Base-by-base conservation (phyloP, 345 rosid species). In the Toxicodendron radicans region DNA sequence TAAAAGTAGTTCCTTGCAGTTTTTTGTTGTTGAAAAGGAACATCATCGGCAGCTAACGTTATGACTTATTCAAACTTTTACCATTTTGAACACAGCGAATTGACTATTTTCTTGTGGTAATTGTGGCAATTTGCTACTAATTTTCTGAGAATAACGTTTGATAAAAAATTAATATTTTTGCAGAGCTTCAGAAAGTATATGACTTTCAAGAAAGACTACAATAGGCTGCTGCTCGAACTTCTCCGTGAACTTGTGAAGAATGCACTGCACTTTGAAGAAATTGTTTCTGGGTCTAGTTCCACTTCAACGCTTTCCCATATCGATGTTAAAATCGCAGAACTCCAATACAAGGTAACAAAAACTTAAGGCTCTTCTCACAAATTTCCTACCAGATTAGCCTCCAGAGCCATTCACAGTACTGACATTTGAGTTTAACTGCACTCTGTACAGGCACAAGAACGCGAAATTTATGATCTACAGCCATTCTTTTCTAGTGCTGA, bases 141-240 rank as follows among this genome's bases (percentile, higher is more conserved):
- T 43, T 61, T 53, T n/a, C 51, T 48, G 58, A 32, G 33, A 32
- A 58, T 33, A 9, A 7, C 35, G 56, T 6, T 24, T 69, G 64
- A 62, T 7, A 38, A 57, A 48, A 46, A 24, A 63, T 48, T 66
- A 58, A n/a, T 52, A 21, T 67, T 65, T 11, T 71, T 83, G 69
- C 96, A 95, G 99, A 93, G 88, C 85, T 95, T 95, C 86, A 89
- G 92, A 76, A 85, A 88, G 83, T 95, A 93, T 77, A 89, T 95
- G 66, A 89, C 99, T 17, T 91, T 85, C 77, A 95, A 93, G 88
- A 95, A 88, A 82, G 99, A 95, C 70, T 93, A 78, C 84, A 88
- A 91, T 75, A 86, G 92, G 57, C 79, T 93, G 83, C 93, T 95
- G 10, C 90, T 95, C 16, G 87, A 76, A 68, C 96, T 95, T 61